A percentile compares a stretch with the other conserved stretches of the same genome.
Evolutionary conservation across 345 rosid genomes (phyloP).

Genomic region (Ceriops decandra): DNA sequence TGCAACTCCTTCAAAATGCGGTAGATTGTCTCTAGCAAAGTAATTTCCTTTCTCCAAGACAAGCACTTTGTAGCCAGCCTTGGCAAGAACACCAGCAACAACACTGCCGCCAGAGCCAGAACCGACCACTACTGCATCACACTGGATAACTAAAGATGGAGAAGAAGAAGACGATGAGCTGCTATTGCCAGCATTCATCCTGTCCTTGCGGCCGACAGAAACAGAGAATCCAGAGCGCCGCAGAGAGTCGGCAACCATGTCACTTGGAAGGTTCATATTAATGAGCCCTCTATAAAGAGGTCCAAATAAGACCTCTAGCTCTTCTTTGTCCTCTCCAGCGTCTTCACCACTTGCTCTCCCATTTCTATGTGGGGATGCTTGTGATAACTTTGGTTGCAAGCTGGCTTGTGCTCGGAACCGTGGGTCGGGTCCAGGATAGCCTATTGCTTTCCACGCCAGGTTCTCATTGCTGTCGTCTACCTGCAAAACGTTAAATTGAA

Average conservation of each 20-base stretch:
- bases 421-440: constrained; percentile 67
- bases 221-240: constrained; percentile 41
- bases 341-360: not conserved
- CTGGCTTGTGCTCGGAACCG: constrained; percentile 20
- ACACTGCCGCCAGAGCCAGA: constrained; percentile 86
- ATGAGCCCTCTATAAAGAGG: constrained; percentile 58
- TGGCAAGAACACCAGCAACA: constrained; percentile 68
- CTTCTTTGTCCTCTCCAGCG: not conserved
- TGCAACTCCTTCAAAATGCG: constrained; percentile 69
- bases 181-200: not conserved
- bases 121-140: constrained; percentile 82
- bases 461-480: constrained; percentile 54
- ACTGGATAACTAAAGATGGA: constrained; percentile 47
- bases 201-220: constrained; percentile 19
- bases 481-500: constrained; percentile 25
- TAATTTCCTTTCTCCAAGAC: constrained; percentile 76
- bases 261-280: constrained; percentile 43
- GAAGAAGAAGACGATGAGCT: constrained; percentile 2
- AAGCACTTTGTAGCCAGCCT: constrained; percentile 68
- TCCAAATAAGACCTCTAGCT: constrained; percentile 41
- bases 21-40: constrained; percentile 56
- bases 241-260: constrained; percentile 37
- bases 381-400: constrained; percentile 11
- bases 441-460: constrained; percentile 70
- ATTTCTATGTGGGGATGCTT: not conserved